Base-by-base conservation (phyloP, 495 filamentous ascomycete genomes). In the Cryomyces minteri region DNA sequence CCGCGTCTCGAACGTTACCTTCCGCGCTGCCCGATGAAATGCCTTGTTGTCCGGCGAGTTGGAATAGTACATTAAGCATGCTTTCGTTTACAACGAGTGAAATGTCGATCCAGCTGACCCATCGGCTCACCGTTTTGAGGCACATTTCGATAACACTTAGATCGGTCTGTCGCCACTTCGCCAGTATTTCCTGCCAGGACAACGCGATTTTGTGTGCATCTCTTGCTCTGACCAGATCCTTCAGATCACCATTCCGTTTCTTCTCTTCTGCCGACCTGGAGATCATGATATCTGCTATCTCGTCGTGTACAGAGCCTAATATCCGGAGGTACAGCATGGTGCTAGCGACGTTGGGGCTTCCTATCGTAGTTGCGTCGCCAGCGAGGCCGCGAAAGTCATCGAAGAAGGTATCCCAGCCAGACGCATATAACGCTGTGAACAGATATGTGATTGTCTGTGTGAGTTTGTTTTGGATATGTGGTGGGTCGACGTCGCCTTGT, bases 41-140 rank as follows among this genome's bases (percentile, higher is more conserved):
- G 56, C 65, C 6, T 49, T 49, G 2, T 73, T 80, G 47, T 80
- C 76, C 53, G 80, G 73, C 59, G 37, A 66, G 55, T 41, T 88
- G 78, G 62, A 94, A 81, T 46, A 99, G 73, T 42, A 84, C 68
- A 53, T 71, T 77, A 51, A 95, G 70, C 67, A 92, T 83, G 37
- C 77, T 73, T 52, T 88, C 76, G 58, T 93, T 90, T 50, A 96
- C 82, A 39, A 96, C 76, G 36, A 99, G 68, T 14, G 79, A 79
- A 51, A 99, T 95, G 52, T 96, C 92, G 48, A 88, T 88, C 90
- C 90, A 99, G 69, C 83, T 85, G 40, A 93, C 87, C 92, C 92
- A 99, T 57, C 84, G 82, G 14, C 84, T 85, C 41, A 96, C 76
- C 9, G 84, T 77, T 62, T 79, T 86, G 31, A 99, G 70, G 50